Base-by-base conservation (phyloP, 2,329 filamentous ascomycete species). In the Xylariaceae sp. region DNA sequence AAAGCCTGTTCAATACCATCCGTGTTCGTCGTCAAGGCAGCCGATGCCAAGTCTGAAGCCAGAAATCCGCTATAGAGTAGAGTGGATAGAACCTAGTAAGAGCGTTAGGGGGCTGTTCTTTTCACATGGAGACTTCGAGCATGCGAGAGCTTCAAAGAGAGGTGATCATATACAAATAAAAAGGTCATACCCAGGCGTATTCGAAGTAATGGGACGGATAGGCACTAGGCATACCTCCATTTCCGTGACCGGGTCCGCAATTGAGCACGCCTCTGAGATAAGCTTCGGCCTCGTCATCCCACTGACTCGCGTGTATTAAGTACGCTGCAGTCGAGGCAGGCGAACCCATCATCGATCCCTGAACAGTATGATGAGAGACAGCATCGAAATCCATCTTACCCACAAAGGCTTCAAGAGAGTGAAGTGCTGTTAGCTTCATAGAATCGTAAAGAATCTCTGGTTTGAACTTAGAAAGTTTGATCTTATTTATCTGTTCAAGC, bases 351-450 rank as follows among this genome's bases (percentile, higher is more conserved):
- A 68, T 64, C 5, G 53, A 52, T 1, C 64, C 64, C 29, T 54
- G 47, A 12, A 22, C 21, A 8, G 55, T 48, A 40, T 53, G 58
- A 32, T 64, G 61, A 5, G 34, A 36, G 2, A 69, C 44, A 32
- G 48, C 54, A 36, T 65, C 50, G 46, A 70, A 70, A 29, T 68
- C 59, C 19, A 64, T 55, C 20, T 45, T 52, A 2, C 65, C 61
- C 25, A 62, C 54, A 29, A 68, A 64, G 2, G 63, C 64, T 38
- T 70, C 67, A 0, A 70, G 52, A 0, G 65, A 68, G 43, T 69
- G 64, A 4, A 67, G 45, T 0, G 58, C 40, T 0, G 67, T 64
- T 7, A 55, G 58, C 32, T 60, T 56, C 22, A 50, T 32, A n/a
- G 50, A 47, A 2, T 50, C 50, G 35, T 63, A 63, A 4, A 67